Percentiles rank a stretch among this genome's conserved stretches.
These are phyloP conservation scores for Peniophora sp. DNA, from an alignment of 1,284 basidiomycete genomes.

Conservation along the genomic window DNA sequence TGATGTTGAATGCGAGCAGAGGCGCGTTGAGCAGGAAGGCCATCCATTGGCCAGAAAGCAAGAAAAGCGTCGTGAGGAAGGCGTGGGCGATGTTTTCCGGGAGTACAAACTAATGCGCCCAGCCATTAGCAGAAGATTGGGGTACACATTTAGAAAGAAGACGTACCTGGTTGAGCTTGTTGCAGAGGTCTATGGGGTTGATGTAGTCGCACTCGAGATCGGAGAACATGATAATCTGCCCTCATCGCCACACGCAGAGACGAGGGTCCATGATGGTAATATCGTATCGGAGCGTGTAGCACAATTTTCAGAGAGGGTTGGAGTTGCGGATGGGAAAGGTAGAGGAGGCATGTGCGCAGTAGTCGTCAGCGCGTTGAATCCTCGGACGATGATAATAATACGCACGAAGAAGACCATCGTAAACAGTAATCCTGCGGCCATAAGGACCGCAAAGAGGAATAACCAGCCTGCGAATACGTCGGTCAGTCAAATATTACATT, in stretches of 20 bases:
- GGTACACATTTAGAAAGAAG: too few relatives aligned
- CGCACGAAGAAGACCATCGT: conserved; percentile 98
- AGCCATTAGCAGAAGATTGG: conserved; percentile 4
- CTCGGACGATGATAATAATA: conserved; percentile 15
- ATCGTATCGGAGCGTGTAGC: too few relatives aligned
- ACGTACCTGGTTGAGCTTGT: conserved; percentile 94
- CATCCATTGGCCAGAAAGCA: conserved; percentile 94
- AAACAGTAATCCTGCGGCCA: conserved; percentile 89
- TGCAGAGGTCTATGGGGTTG: conserved; percentile 99
- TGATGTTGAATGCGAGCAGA: conserved; percentile 85
- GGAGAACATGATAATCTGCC: conserved; percentile 99
- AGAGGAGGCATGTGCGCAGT: neutral
- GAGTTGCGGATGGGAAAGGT: neutral
- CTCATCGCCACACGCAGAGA: neutral
- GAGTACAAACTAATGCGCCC: conserved; percentile 75
- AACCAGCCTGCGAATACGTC: conserved; percentile 65
- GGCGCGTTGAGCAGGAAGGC: conserved; percentile 92
- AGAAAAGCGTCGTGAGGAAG: conserved; percentile 81
- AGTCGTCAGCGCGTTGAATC: neutral
- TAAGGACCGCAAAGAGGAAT: conserved; percentile 88
- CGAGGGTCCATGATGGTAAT: neutral
- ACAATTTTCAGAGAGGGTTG: neutral
- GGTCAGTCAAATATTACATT: too few relatives aligned
- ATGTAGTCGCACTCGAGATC: conserved; percentile 99
- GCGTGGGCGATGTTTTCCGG: conserved; percentile 96